A percentile compares a stretch with the other conserved stretches of the same genome.
Evolutionary conservation across 1,284 basidiomycete species (phyloP).

Genomic region (Apiotrichum gracile): DNA sequence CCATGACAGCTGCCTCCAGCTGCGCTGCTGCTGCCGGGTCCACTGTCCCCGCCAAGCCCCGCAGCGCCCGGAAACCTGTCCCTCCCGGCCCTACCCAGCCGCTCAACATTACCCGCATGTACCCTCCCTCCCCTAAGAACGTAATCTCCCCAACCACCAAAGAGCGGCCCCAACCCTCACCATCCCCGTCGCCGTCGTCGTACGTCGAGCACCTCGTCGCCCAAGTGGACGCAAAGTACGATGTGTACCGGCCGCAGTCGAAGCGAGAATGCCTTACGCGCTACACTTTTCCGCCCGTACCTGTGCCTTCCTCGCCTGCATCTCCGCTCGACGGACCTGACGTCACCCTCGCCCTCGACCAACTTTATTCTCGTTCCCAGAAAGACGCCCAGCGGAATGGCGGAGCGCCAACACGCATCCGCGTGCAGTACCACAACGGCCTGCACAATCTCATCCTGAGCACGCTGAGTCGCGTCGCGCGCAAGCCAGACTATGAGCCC

Average conservation of each 20-base stretch:
- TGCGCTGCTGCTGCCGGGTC: neutral
- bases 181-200: neutral
- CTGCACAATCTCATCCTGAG: neutral
- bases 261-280: conserved; percentile 6
- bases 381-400: neutral
- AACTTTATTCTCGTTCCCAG: neutral
- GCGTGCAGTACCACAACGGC: conserved; percentile 6
- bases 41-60: neutral
- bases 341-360: neutral
- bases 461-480: neutral
- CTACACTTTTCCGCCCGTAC: conserved; percentile 2
- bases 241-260: neutral
- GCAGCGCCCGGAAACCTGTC: neutral
- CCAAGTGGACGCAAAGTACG: neutral
- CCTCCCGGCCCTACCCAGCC: neutral
- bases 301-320: neutral
- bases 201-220: neutral
- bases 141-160: too few species aligned
- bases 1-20: neutral
- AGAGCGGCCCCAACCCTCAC: too few species aligned
- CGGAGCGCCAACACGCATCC: neutral
- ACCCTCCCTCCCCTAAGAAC: neutral
- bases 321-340: neutral
- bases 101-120: neutral
- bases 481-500: neutral